These are phyloP conservation scores for Aureobasidium sp. DNA, from an alignment of 2,329 filamentous ascomycete species.

Conservation along the genomic window DNA sequence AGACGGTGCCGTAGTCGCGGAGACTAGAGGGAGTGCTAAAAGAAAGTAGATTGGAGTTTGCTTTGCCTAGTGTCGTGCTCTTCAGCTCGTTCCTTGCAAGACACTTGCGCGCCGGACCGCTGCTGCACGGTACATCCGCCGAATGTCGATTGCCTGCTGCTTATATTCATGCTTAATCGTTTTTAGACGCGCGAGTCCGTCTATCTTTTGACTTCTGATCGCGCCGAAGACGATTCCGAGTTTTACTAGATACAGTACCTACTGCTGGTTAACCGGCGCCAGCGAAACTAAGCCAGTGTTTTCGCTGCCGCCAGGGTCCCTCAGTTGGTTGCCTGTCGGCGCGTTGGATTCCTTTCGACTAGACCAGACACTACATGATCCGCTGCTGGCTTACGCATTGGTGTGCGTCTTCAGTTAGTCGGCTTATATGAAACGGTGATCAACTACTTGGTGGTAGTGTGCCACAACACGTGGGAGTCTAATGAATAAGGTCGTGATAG, in stretches of 20 bases:
- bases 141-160: background rate
- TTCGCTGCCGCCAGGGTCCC: background rate
- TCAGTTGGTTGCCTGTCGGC: background rate
- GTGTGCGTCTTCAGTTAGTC: background rate
- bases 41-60: slow-evolving; percentile 10
- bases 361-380: background rate
- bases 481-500: slow-evolving; percentile 4
- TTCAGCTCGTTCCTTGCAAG: slow-evolving; percentile 6
- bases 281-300: background rate
- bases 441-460: background rate
- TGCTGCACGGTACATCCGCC: slow-evolving; percentile 5
- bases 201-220: slow-evolving; percentile 1
- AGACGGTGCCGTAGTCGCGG: slow-evolving; percentile 7
- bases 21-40: slow-evolving; percentile 7
- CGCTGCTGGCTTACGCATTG: slow-evolving; percentile 5
- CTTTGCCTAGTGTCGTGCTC: slow-evolving; percentile 8
- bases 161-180: slow-evolving; percentile 10
- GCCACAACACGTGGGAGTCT: background rate
- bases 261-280: slow-evolving; percentile 4
- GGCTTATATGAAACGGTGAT: background rate
- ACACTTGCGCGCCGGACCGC: slow-evolving; percentile 10
- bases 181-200: background rate
- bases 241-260: background rate
- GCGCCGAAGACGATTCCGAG: slow-evolving; percentile 2
- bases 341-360: background rate